Conservation (phyloP, 768 basidiomycete genomes). For the Boletus edulis region DNA sequence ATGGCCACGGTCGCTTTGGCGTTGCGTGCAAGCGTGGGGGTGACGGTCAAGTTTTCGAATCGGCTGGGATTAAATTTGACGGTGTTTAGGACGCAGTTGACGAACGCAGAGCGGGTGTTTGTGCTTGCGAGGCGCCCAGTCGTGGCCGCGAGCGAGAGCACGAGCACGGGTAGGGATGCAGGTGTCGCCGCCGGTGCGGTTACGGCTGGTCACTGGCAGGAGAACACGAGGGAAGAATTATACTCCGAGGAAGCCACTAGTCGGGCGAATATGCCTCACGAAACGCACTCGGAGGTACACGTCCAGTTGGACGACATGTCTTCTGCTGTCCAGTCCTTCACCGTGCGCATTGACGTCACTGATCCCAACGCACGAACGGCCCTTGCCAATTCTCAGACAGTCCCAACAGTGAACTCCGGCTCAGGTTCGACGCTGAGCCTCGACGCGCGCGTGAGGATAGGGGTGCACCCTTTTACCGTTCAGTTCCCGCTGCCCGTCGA, state of each 20-base stretch:
- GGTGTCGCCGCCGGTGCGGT: not conserved
- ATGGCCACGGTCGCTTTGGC: conserved; percentile 13
- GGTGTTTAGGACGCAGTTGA: conserved; percentile 15
- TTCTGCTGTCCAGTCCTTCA: conserved; percentile 9
- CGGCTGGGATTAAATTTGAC: conserved; percentile 14
- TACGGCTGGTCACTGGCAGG: conserved; percentile 4
- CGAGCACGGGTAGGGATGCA: not conserved
- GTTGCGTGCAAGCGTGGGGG: conserved; percentile 9
- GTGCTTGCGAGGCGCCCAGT: conserved; percentile 16
- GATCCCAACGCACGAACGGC: conserved; percentile 14
- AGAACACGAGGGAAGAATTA: not conserved
- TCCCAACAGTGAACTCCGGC: conserved; percentile 4
- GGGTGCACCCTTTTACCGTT: conserved; percentile 21
- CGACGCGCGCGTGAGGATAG: conserved; percentile 12
- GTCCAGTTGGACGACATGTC: conserved; percentile 15
- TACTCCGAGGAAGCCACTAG: not conserved
- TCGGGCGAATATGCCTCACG: not conserved
- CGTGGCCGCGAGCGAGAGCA: not conserved
- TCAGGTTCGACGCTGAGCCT: not conserved
- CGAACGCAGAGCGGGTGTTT: conserved; percentile 16
- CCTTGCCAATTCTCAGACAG: conserved; percentile 5
- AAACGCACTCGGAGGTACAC: not conserved
- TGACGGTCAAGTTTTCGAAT: conserved; percentile 4
- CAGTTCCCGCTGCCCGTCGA: conserved; percentile 46
- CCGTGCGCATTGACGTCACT: conserved; percentile 17